Conservation (phyloP, 2,329 filamentous ascomycete genomes). For the Clathrospora elynae region DNA sequence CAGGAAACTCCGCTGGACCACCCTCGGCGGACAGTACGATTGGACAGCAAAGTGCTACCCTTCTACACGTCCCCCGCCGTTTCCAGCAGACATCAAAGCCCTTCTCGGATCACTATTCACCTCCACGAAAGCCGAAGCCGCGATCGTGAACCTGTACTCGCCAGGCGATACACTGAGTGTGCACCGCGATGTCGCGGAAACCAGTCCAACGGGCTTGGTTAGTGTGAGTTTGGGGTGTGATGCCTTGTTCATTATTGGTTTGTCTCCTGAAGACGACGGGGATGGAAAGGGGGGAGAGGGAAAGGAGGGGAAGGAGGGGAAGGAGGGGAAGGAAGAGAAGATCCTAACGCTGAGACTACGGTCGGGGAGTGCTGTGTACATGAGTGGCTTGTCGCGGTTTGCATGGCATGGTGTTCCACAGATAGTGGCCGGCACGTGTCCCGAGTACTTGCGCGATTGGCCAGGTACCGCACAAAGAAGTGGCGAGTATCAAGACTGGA, state of each 20-base stretch:
- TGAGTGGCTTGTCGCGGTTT: slow-evolving; percentile 79
- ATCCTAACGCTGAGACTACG: slow-evolving; percentile 56
- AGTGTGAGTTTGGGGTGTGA: slow-evolving; percentile 91
- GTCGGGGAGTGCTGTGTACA: slow-evolving; percentile 89
- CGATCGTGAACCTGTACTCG: slow-evolving; percentile 91
- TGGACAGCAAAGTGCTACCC: slow-evolving; percentile 91
- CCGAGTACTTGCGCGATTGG: slow-evolving; percentile 74
- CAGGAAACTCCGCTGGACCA: slow-evolving; percentile 89
- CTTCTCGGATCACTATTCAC: slow-evolving; percentile 76
- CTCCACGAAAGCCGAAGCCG: slow-evolving; percentile 78
- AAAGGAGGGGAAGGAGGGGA: slow-evolving; percentile 12
- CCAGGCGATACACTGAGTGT: slow-evolving; percentile 90
- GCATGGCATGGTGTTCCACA: slow-evolving; percentile 97
- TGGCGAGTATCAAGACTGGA: slow-evolving; percentile 68
- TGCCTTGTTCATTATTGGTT: slow-evolving; percentile 80
- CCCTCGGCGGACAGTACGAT: slow-evolving; percentile 93
- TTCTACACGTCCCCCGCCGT: slow-evolving; percentile 66
- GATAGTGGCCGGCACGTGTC: slow-evolving; percentile 79
- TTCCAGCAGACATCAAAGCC: slow-evolving; percentile 72
- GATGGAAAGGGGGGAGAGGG: slow-evolving; percentile 19
- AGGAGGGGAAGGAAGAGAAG: slow-evolving; percentile 29
- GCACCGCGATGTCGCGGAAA: slow-evolving; percentile 91
- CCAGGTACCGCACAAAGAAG: slow-evolving; percentile 59
- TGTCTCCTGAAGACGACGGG: slow-evolving; percentile 13
- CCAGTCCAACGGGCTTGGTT: slow-evolving; percentile 75